Base-by-base conservation (phyloP, 805 yeast genomes). In the Metschnikowia chrysomelidarum region DNA sequence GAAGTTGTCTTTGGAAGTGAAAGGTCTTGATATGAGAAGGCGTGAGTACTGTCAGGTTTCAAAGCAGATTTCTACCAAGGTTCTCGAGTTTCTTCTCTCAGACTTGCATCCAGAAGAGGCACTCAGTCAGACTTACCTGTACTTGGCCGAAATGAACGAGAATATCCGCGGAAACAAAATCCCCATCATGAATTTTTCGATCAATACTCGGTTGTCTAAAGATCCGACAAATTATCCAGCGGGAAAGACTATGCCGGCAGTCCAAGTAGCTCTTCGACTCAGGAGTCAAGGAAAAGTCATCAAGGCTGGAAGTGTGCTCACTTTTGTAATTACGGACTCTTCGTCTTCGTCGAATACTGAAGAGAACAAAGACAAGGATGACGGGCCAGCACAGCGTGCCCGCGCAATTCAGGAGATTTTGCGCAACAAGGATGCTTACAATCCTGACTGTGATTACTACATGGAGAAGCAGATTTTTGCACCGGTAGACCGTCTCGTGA, bases 21-120 rank as follows among this genome's bases (percentile, higher is more conserved):
- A 93, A 59, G 99, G 99, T 53, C 73, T 93, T 32, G 99, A 93
- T 67, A 82, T 93, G 95, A 80, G 77, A 54, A 88, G 98, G 60
- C 87, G 99, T 70, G 99, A 93, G 61, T 93, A 76, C 59, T 87
- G 97, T 65, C 95, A 88, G 32, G 64, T 93, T 32, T 87, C 98
- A 1, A 93, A 89, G 57, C 95, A 91, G 36, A 76, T 85, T 5
- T 87, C 96, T 1, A 76, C 79, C 6, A 80, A 71, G 57, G 85
- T 87, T 5, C 70, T 93, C 50, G 69, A 82, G 47, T 77, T 82
- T 44, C 65, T 91, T 27, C 67, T 91, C 14, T 74, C 84, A 7
- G 87, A 82, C 44, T 62, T 66, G 18, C 96, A 87, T 44, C 79
- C 88, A 1, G 91, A 87, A 49, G 79, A 77, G 19, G 87, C 93